These are phyloP conservation scores for Gastrodia elata DNA, from an alignment of 106 monocot species.

Conservation along the genomic window DNA sequence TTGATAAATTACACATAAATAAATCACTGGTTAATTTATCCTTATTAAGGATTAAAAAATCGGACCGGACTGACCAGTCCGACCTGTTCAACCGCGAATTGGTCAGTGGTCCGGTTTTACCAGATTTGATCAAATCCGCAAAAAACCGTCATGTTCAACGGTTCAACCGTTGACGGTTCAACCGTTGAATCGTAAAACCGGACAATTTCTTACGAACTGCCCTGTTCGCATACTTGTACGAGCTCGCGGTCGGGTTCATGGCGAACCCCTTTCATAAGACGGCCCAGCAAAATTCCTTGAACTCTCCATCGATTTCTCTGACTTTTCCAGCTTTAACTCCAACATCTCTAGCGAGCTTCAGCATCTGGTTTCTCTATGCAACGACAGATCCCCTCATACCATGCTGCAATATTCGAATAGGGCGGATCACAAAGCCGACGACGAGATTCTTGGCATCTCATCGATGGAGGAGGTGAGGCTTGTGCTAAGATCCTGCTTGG, in stretches of 20 bases:
- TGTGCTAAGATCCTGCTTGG: conserved; percentile 27
- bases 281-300: conserved; percentile 32
- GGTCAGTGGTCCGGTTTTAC: no score
- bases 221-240: no score
- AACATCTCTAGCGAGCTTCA: conserved; percentile 54
- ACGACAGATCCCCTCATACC: background rate
- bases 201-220: no score
- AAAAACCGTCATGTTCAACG: no score
- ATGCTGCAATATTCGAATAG: background rate
- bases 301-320: conserved; percentile 34
- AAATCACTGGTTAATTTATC: no score
- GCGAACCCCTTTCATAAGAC: background rate
- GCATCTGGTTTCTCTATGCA: conserved; percentile 9
- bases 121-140: no score
- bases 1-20: no score
- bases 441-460: background rate
- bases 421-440: background rate
- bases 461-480: conserved; percentile 26
- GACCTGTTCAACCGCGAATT: no score
- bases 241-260: conserved; percentile 25
- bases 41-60: no score
- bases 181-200: no score
- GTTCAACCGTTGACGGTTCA: no score
- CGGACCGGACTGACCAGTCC: no score
- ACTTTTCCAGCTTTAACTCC: conserved; percentile 42